Evolutionary conservation across 257 asterid species (phyloP).

Genomic region (Penstemon eatonii): DNA sequence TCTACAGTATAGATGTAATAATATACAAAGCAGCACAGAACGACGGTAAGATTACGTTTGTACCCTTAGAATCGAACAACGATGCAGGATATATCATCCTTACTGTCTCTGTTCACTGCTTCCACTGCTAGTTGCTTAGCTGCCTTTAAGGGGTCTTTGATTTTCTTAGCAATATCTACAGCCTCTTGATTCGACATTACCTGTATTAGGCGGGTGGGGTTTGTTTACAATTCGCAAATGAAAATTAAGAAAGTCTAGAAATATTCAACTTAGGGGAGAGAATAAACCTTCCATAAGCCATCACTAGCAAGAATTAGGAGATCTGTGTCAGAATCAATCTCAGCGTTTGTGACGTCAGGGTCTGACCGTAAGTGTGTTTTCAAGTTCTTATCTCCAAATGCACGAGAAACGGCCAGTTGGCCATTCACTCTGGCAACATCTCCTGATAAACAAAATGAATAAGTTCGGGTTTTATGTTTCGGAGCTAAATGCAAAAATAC

Average conservation of each 20-base stretch:
- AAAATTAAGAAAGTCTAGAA: background rate
- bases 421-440: conserved; percentile 92
- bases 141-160: conserved; percentile 81
- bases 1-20: conserved; percentile 19
- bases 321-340: conserved; percentile 56
- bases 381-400: conserved; percentile 90
- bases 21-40: conserved; percentile 38
- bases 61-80: conserved; percentile 66
- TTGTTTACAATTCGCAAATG: background rate
- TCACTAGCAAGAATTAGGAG: conserved; percentile 90
- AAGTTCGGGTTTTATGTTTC: background rate
- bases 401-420: conserved; percentile 90
- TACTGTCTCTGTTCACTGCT: conserved; percentile 80
- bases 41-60: conserved; percentile 12
- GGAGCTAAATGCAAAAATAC: no score
- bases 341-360: conserved; percentile 66
- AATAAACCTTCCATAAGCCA: conserved; percentile 83
- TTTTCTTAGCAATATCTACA: conserved; percentile 70
- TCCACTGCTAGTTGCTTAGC: conserved; percentile 74
- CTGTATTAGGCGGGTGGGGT: conserved; percentile 35
- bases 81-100: conserved; percentile 90
- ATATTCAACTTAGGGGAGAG: background rate
- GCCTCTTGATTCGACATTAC: conserved; percentile 95
- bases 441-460: conserved; percentile 44
- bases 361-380: conserved; percentile 76